Percentiles rank a stretch among this genome's conserved stretches.
These are phyloP conservation scores for Candida tallmaniae DNA, from an alignment of 805 yeast genomes.

Conservation along the genomic window DNA sequence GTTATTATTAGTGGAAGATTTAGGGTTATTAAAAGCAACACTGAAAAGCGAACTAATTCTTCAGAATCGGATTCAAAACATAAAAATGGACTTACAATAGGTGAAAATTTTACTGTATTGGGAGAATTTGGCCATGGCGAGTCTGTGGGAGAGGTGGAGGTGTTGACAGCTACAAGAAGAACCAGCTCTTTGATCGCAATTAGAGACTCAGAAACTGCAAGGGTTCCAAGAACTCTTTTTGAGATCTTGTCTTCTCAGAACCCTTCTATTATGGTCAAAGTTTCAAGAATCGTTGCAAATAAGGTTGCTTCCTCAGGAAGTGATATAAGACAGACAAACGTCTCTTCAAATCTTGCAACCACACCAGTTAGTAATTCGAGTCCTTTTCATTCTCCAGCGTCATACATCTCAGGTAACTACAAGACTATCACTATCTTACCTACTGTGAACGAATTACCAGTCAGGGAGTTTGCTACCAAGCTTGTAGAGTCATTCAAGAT, in stretches of 20 bases:
- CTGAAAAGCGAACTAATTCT: conserved; percentile 10
- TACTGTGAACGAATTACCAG: conserved; percentile 75
- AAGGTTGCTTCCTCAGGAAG: conserved; percentile 26
- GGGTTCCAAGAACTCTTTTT: conserved; percentile 86
- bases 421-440: conserved; percentile 86
- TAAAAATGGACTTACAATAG: conserved; percentile 2
- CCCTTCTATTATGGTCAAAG: conserved; percentile 88
- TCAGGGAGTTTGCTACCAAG: conserved; percentile 73
- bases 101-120: conserved; percentile 33
- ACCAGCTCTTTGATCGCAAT: conserved; percentile 73
- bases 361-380: conserved; percentile 10
- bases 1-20: conserved; percentile 85
- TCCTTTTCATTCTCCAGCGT: conserved; percentile 25
- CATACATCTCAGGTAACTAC: conserved; percentile 45
- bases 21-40: conserved; percentile 48
- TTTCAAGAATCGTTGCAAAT: conserved; percentile 80
- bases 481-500: conserved; percentile 66
- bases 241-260: conserved; percentile 78
- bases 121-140: conserved; percentile 94
- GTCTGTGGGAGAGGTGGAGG: conserved; percentile 93
- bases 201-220: conserved; percentile 88
- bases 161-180: conserved; percentile 72
- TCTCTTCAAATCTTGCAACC: conserved; percentile 8
- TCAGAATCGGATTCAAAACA: conserved; percentile 8
- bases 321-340: conserved; percentile 7